These are phyloP conservation scores for Linum trigynum DNA, from an alignment of 345 rosid genomes.

Conservation along the genomic window DNA sequence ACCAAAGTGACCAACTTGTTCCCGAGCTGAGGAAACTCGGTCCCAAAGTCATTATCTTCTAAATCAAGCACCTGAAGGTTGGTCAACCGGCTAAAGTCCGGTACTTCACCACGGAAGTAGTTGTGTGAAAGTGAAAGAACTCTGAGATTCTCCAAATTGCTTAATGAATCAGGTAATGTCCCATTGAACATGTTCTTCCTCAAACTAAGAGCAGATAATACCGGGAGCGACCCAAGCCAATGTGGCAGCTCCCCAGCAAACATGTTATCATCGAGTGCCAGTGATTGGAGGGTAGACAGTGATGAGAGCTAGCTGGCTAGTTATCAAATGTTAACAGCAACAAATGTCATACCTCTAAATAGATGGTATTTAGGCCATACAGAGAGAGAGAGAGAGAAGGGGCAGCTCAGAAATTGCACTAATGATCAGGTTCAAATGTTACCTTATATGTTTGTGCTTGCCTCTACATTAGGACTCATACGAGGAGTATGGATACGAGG, in stretches of 20 bases:
- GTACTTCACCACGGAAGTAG: conserved; percentile 58
- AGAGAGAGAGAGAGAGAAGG: too few species aligned
- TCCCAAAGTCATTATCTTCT: conserved; percentile 73
- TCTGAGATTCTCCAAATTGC: conserved; percentile 60
- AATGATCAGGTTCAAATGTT: too few species aligned
- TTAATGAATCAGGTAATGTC: conserved; percentile 56
- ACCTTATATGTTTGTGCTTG: too few species aligned
- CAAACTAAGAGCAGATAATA: conserved; percentile 61
- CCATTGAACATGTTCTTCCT: conserved; percentile 70
- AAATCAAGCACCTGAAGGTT: conserved; percentile 85
- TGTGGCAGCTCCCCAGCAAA: conserved; percentile 52
- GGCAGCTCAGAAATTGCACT: too few species aligned
- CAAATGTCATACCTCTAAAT: too few species aligned
- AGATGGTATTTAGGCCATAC: too few species aligned
- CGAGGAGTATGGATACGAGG: too few species aligned
- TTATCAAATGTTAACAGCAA: too few species aligned
- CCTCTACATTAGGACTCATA: too few species aligned
- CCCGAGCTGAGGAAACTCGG: conserved; percentile 63
- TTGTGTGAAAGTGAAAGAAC: conserved; percentile 71
- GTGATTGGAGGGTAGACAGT: conserved; percentile 50
- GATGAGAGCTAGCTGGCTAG: conserved; percentile 64
- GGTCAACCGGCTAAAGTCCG: conserved; percentile 58
- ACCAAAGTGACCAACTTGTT: conserved; percentile 58
- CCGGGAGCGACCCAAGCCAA: conserved; percentile 52
- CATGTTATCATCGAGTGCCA: conserved; percentile 76